A percentile compares a stretch with the other conserved stretches of the same genome.
These are phyloP conservation scores for Croton setiger DNA, from an alignment of 441 rosid genomes.

Conservation along the genomic window DNA sequence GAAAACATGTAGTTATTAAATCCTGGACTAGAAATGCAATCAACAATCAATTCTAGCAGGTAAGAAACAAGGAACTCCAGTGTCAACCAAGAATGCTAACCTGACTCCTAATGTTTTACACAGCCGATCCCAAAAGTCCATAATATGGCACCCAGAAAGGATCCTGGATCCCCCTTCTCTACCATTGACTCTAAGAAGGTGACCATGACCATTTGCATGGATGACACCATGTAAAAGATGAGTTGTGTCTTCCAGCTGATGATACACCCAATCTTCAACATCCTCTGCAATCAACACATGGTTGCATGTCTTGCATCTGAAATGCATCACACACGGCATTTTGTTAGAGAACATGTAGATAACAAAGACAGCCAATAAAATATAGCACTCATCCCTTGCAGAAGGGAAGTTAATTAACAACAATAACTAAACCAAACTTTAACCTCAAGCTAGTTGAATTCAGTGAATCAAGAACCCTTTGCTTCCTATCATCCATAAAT, in stretches of 20 bases:
- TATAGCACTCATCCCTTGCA: background rate
- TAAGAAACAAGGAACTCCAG: slow-evolving; percentile 1
- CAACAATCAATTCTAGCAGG: background rate
- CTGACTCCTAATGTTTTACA: slow-evolving; percentile 56
- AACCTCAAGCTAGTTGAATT: no score
- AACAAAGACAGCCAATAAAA: background rate
- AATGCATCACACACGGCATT: background rate
- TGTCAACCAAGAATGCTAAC: slow-evolving; percentile 27
- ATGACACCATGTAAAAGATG: slow-evolving; percentile 73
- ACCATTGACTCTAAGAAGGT: slow-evolving; percentile 71
- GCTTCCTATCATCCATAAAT: no score
- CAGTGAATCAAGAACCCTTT: no score
- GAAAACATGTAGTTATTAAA: no score
- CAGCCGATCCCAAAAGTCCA: slow-evolving; percentile 74
- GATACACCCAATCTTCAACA: slow-evolving; percentile 59
- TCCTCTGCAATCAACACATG: slow-evolving; percentile 42
- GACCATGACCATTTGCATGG: slow-evolving; percentile 67
- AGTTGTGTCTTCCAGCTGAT: slow-evolving; percentile 58
- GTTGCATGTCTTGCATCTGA: slow-evolving; percentile 56
- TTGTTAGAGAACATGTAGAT: slow-evolving; percentile 10
- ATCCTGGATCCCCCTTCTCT: slow-evolving; percentile 67
- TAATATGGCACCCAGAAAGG: slow-evolving; percentile 58
- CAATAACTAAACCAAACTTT: background rate
- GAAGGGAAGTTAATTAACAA: background rate
- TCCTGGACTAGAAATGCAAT: background rate